phyloP scores from a whole-genome alignment of 768 basidiomycete species.

The Fomitopsis serialis region DNA sequence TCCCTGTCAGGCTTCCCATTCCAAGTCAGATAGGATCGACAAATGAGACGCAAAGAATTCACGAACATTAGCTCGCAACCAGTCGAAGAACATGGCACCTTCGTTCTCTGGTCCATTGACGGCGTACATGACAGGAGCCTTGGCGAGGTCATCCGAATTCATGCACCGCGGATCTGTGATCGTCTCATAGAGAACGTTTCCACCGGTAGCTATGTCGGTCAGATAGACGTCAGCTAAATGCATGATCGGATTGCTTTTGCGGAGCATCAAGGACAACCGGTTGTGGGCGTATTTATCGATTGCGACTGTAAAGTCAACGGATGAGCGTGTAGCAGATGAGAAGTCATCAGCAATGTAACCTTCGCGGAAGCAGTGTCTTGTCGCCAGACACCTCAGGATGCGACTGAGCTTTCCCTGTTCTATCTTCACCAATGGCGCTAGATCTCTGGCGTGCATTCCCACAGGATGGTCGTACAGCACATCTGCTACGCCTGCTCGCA shows the following conservation, averaged over 20 bases:
- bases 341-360: conserved; percentile 15
- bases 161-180: conserved; percentile 29
- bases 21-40: not conserved
- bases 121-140: conserved; percentile 10
- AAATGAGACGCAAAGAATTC: not conserved
- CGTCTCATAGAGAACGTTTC: conserved; percentile 26
- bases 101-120: not conserved
- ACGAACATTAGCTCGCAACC: conserved; percentile 2
- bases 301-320: conserved; percentile 19
- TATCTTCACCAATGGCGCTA: conserved; percentile 26
- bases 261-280: conserved; percentile 30
- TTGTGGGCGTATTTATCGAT: conserved; percentile 37
- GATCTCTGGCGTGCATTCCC: conserved; percentile 31
- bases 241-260: conserved; percentile 27
- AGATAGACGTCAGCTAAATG: conserved; percentile 17
- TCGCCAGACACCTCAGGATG: conserved; percentile 33
- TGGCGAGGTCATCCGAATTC: conserved; percentile 9
- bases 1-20: not conserved
- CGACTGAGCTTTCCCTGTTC: conserved; percentile 32
- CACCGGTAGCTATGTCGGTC: conserved; percentile 16
- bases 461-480: conserved; percentile 29
- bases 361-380: conserved; percentile 37
- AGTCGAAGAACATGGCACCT: not conserved
- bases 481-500: conserved; percentile 34
- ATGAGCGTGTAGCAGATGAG: not conserved